These are phyloP conservation scores for Eutypella sp. DNA, from an alignment of 2,329 filamentous ascomycete species.

Conservation along the genomic window DNA sequence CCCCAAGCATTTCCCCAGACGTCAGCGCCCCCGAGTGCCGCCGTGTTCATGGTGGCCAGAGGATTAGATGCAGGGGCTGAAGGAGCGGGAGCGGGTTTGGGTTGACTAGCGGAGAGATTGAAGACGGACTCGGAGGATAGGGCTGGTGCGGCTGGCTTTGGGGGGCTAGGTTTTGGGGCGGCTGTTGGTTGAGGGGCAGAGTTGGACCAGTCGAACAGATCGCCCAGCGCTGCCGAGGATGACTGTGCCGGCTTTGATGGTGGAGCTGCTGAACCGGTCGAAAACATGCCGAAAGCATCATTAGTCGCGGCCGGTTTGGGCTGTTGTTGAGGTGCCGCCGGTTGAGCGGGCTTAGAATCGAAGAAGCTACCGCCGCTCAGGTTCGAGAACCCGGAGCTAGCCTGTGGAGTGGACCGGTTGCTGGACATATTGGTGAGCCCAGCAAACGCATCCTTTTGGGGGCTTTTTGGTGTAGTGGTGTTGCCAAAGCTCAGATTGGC, in stretches of 20 bases:
- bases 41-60: constrained; percentile 32
- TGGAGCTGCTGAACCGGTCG: constrained; percentile 38
- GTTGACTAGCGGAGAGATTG: constrained; percentile 62
- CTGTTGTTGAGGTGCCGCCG: constrained; percentile 50
- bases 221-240: constrained; percentile 60
- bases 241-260: constrained; percentile 39
- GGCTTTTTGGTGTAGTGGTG: constrained; percentile 36
- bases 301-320: constrained; percentile 37
- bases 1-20: constrained; percentile 92
- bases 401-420: constrained; percentile 34
- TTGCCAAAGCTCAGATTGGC: constrained; percentile 60
- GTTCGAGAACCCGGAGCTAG: constrained; percentile 40
- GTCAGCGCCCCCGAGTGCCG: constrained; percentile 52
- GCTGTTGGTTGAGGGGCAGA: constrained; percentile 41
- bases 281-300: constrained; percentile 64
- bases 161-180: constrained; percentile 38
- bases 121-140: constrained; percentile 63
- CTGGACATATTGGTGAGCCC: constrained; percentile 29
- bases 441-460: constrained; percentile 33
- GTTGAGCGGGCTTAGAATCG: constrained; percentile 62
- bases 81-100: constrained; percentile 37
- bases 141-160: constrained; percentile 35
- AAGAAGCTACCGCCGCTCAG: constrained; percentile 77
- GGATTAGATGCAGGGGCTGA: constrained; percentile 33
- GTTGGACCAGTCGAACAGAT: constrained; percentile 74